Evolutionary conservation across 2,329 filamentous ascomycete species (phyloP).

Genomic region (Clonostachys byssicola): DNA sequence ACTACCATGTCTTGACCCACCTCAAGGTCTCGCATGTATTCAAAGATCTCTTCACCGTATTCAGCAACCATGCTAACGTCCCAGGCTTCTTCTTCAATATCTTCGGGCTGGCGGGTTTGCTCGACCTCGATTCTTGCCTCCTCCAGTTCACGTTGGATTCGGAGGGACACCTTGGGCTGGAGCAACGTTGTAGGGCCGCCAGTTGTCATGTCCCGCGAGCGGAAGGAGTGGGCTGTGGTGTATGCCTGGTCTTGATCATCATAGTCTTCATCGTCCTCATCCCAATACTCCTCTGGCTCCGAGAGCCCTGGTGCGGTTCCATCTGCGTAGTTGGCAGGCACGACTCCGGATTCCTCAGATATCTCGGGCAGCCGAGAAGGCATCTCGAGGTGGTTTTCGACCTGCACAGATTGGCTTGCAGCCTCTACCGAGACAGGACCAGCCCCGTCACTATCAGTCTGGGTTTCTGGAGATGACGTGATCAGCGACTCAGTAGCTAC

Average conservation of each 20-base stretch:
- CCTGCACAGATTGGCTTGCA: not conserved
- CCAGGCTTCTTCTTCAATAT: slow-evolving; percentile 84
- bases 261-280: slow-evolving; percentile 70
- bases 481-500: not conserved
- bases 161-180: slow-evolving; percentile 67
- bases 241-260: slow-evolving; percentile 63
- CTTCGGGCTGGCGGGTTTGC: slow-evolving; percentile 63
- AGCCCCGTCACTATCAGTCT: not conserved
- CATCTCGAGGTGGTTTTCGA: slow-evolving; percentile 9
- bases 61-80: slow-evolving; percentile 98
- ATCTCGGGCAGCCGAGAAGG: slow-evolving; percentile 20
- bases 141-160: slow-evolving; percentile 69
- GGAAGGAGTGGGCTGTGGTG: slow-evolving; percentile 70
- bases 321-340: slow-evolving; percentile 14
- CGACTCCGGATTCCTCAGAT: slow-evolving; percentile 18
- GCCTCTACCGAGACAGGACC: not conserved
- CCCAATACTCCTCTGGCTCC: slow-evolving; percentile 67
- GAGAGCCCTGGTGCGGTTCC: slow-evolving; percentile 19
- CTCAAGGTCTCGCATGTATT: slow-evolving; percentile 87
- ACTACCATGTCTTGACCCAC: slow-evolving; percentile 35
- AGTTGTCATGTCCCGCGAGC: slow-evolving; percentile 61
- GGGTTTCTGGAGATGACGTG: not conserved
- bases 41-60: slow-evolving; percentile 93
- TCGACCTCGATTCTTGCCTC: slow-evolving; percentile 62
- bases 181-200: slow-evolving; percentile 54